Base-by-base conservation (phyloP, 805 yeast genomes). In the Ogataea henricii region DNA sequence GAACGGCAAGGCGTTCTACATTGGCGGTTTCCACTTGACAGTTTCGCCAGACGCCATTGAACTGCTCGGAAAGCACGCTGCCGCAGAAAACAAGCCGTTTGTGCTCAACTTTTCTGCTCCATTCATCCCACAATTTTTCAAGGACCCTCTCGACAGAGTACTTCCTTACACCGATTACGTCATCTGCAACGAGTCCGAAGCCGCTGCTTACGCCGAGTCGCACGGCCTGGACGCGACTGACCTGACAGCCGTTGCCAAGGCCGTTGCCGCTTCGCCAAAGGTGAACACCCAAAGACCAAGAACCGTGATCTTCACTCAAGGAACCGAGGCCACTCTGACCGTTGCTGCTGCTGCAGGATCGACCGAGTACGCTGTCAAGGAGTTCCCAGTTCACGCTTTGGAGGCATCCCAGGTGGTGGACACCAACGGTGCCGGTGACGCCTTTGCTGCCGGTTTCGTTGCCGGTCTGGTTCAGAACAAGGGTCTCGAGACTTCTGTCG, bases 401-500 rank as follows among this genome's bases (percentile, higher is more conserved):
- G 86, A 79, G 35, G 60, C 80, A 38, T 70, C 77, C 39, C 77
- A 85, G 70, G 78, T 94, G 51, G 83, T 78, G 49, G 99, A 94
- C 76, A 89, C 98, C 64, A 94, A 92, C 74, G 99, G 99, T 75
- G 98, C 98, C 40, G 98, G 98, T 70, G 97, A 92, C 67, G 97
- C 97, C 12, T 92, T 92, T 66, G 98, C 97, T 47, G 95, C 94
- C 62, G 98, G 98, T 49, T 91, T 92, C 70, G 71, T 90, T 55
- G 96, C 96, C 52, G 94, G 91, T 49, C 73, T 91, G 57, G 95
- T 89, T 47, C 73, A 83, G 69, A 89, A 84, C 55, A 82, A 86
- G 67, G 59, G 78, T 23, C 66, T 89, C 48, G 72, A 72, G 20
- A 74, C 83, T 35, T 63, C 79, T 45, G 77, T 92, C 53, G 89